phyloP scores from a whole-genome alignment of 2,329 filamentous ascomycete genomes.

The Nemania bipapillata region DNA sequence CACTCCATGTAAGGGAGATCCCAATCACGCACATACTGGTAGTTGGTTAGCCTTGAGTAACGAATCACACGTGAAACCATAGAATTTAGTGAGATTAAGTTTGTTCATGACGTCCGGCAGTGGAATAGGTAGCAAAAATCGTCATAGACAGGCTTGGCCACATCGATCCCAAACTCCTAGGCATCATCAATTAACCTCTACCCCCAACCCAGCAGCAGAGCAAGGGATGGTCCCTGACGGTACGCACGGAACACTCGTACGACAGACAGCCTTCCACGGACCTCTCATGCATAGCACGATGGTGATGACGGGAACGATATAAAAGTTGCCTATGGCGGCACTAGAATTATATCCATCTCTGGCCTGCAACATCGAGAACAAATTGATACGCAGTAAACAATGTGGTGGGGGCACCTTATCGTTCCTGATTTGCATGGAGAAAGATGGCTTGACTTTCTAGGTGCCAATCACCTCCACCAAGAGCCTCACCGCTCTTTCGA shows the following conservation, averaged over 20 bases:
- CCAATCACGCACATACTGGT: not conserved
- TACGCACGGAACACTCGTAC: not conserved
- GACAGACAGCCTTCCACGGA: not conserved
- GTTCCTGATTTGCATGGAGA: slow-evolving; percentile 14
- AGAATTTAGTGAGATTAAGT: not conserved
- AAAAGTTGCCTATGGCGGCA: not conserved
- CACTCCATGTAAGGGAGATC: not conserved
- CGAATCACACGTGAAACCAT: not conserved
- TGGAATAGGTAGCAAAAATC: not conserved
- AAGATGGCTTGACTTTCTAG: slow-evolving; percentile 11
- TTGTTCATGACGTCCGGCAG: not conserved
- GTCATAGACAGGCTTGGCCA: not conserved
- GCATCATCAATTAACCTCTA: slow-evolving; percentile 11
- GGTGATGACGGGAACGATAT: not conserved
- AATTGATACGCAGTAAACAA: slow-evolving; percentile 13
- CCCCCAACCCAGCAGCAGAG: not conserved
- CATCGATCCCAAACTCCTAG: not conserved
- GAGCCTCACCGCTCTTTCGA: slow-evolving; percentile 39
- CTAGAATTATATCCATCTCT: slow-evolving; percentile 5
- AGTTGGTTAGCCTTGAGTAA: slow-evolving; percentile 5
- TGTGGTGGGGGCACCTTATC: slow-evolving; percentile 24
- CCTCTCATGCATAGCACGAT: not conserved
- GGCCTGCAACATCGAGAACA: too few relatives aligned
- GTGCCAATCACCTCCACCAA: slow-evolving; percentile 2
- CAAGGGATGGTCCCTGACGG: not conserved